Percentiles rank a stretch among this genome's conserved stretches.
These are phyloP conservation scores for Peterozyma xylosa DNA, from an alignment of 805 yeast genomes.

Conservation along the genomic window DNA sequence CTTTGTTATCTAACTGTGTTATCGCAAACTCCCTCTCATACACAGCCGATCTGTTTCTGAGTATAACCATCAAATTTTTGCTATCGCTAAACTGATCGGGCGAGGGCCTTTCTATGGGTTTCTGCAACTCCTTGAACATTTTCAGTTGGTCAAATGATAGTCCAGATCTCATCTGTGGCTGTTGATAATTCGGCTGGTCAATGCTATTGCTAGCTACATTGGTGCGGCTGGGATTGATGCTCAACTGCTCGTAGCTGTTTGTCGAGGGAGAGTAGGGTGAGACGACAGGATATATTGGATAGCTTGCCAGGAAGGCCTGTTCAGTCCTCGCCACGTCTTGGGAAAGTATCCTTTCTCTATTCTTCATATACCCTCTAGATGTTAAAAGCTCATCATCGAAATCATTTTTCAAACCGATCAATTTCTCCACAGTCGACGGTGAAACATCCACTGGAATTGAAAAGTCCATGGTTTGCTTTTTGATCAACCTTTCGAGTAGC, in stretches of 20 bases:
- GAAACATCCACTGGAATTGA: constrained; percentile 38
- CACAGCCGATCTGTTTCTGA: constrained; percentile 63
- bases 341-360: constrained; percentile 34
- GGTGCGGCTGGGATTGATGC: neutral
- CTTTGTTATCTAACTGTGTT: constrained; percentile 63
- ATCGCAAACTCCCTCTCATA: constrained; percentile 68
- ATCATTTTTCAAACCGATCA: constrained; percentile 38
- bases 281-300: neutral
- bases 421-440: constrained; percentile 23
- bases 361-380: constrained; percentile 62
- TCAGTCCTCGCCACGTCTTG: constrained; percentile 8
- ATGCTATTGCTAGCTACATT: neutral
- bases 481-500: no score
- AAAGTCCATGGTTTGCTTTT: constrained; percentile 30
- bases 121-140: constrained; percentile 34
- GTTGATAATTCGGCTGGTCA: neutral
- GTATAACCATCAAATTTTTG: constrained; percentile 62
- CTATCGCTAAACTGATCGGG: constrained; percentile 33
- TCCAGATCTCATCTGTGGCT: neutral
- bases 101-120: constrained; percentile 49
- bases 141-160: neutral
- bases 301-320: neutral
- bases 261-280: neutral
- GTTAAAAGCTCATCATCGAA: constrained; percentile 66
- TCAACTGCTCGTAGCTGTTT: neutral